Base-by-base conservation (phyloP, 805 yeast genomes). In the Lipomyces starkeyi region DNA sequence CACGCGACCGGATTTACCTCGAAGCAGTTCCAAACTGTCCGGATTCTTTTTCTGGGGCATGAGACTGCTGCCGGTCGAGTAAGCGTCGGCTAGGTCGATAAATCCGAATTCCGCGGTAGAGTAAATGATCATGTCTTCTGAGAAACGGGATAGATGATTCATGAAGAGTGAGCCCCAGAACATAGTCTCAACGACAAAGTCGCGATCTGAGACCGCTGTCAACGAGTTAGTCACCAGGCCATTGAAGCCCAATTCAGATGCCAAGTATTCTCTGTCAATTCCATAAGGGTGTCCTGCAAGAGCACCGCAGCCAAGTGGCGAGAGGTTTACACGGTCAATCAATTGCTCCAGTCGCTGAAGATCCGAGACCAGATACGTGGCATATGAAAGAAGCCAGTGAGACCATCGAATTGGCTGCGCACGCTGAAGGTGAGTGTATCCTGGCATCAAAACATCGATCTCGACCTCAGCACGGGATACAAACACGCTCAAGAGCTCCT, bases 401-500 rank as follows among this genome's bases (percentile, higher is more conserved):
- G 98, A 84, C 99, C 99, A 95, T 81, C 99, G 87, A 76, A 95
- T 95, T n/a, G 99, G 99, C 81, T 93, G 99, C 1, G 98, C 98
- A 79, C 97, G 90, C 84, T 95, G 99, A 78, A 95, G 83, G 82
- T 95, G 99, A 14, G 99, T 95, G 82, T 95, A 95, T 57, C 99
- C 99, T 11, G 99, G 99, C 98, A 95, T 95, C 77, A 95, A 84
- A 22, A 90, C 90, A 74, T 90, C 97, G 68, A 95, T 91, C 81
- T 95, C 99, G 43, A 84, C 78, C 75, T 87, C 89, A 4, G 97
- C 97, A 77, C 99, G 87, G 65, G 83, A 83, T 56, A 87, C 76
- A 73, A 95, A 85, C 22, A 88, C 88, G 69, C 81, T 78, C 37
- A 74, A 32, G 34, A 74, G 66, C 67, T 84, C 85, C 73, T 90